A percentile compares a stretch with the other conserved stretches of the same genome.
Evolutionary conservation across 768 basidiomycete species (phyloP).

Genomic region (Suillus paluster): DNA sequence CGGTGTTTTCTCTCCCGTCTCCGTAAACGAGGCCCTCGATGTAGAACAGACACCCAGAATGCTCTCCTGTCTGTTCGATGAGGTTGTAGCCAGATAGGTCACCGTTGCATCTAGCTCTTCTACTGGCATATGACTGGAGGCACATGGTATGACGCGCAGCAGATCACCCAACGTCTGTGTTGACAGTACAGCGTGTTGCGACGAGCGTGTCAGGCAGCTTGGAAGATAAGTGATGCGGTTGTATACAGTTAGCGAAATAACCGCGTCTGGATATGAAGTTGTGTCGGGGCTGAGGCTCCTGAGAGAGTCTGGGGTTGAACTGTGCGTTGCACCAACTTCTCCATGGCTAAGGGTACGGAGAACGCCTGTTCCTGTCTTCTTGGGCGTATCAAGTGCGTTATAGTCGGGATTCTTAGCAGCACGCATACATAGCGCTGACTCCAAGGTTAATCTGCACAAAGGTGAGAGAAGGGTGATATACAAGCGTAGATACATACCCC

Average conservation of each 20-base stretch:
- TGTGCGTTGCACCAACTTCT: not conserved
- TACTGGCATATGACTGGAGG: conserved; percentile 54
- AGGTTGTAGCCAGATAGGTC: conserved; percentile 38
- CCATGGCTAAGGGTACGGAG: not conserved
- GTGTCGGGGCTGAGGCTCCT: not conserved
- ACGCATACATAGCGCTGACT: conserved; percentile 65
- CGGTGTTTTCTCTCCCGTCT: conserved; percentile 48
- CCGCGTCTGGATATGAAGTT: conserved; percentile 37
- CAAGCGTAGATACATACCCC: conserved; percentile 48
- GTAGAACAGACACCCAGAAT: conserved; percentile 53
- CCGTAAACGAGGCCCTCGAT: conserved; percentile 67
- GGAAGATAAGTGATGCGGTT: conserved; percentile 64
- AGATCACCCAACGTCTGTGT: conserved; percentile 74
- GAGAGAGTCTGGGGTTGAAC: not conserved
- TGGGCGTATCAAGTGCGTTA: conserved; percentile 50
- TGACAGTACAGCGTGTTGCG: conserved; percentile 72
- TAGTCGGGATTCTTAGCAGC: conserved; percentile 67
- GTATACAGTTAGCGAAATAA: conserved; percentile 65
- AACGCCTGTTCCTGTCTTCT: conserved; percentile 42
- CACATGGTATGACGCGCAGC: conserved; percentile 61
- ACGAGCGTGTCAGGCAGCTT: conserved; percentile 60
- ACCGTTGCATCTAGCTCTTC: conserved; percentile 43
- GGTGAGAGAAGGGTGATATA: conserved; percentile 7
- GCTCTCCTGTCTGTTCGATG: conserved; percentile 14
- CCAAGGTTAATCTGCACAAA: conserved; percentile 48